phyloP scores from a whole-genome alignment of 2,329 filamentous ascomycete species.

The Zymoseptoria pseudotritici region DNA sequence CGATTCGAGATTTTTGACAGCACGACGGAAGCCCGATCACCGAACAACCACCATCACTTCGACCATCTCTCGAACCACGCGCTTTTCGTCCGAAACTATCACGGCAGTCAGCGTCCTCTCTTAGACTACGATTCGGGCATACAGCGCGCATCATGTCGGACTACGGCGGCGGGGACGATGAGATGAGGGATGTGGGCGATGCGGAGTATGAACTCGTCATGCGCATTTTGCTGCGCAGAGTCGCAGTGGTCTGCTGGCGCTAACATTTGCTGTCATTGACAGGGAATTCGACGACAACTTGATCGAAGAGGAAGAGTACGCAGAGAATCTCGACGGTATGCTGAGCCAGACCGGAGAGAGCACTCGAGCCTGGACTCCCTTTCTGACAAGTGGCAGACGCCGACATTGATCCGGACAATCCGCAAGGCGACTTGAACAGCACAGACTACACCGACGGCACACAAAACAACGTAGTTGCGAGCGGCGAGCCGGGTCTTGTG shows the following conservation, averaged over 20 bases:
- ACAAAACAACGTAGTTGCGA: conserved; percentile 37
- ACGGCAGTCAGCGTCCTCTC: background rate
- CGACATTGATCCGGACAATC: background rate
- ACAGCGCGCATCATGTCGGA: conserved; percentile 35
- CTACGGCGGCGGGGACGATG: conserved; percentile 38
- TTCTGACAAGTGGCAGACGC: conserved; percentile 1
- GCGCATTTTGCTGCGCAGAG: background rate
- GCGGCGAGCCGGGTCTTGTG: conserved; percentile 39
- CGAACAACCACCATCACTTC: background rate
- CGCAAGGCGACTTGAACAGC: conserved; percentile 15
- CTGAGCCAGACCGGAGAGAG: background rate
- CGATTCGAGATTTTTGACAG: too few relatives aligned
- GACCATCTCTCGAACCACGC: background rate
- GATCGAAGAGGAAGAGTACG: conserved; percentile 45
- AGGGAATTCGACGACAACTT: conserved; percentile 33
- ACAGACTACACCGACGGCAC: conserved; percentile 27
- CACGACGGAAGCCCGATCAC: too few relatives aligned
- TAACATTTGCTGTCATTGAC: background rate
- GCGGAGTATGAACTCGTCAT: conserved; percentile 21
- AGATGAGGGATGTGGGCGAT: conserved; percentile 29
- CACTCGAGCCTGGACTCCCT: background rate
- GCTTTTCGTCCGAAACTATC: background rate
- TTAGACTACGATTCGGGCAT: background rate
- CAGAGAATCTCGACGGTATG: conserved; percentile 45
- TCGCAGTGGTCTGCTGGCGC: background rate